These are phyloP conservation scores for Picochlorum sp. DNA, from an alignment of 139 green algal species.

Conservation along the genomic window DNA sequence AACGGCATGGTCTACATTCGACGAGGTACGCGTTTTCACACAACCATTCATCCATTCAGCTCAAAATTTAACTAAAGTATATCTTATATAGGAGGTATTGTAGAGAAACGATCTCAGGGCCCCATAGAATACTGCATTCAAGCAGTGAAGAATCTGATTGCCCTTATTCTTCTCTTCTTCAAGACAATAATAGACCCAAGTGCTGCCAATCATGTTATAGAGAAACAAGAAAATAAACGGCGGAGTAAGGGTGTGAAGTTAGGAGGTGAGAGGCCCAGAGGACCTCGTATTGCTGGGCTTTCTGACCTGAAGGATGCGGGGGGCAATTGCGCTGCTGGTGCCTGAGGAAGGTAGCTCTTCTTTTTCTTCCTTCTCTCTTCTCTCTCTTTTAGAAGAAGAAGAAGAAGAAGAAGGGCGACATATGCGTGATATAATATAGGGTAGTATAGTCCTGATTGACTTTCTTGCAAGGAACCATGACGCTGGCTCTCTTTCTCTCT, in stretches of 20 bases:
- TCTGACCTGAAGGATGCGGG: constrained; percentile 24
- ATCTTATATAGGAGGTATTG: background rate
- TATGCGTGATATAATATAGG: no score
- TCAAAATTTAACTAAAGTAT: background rate
- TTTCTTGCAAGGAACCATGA: no score
- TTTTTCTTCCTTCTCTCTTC: background rate
- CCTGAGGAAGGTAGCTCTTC: constrained; percentile 34
- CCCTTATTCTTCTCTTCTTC: constrained; percentile 3
- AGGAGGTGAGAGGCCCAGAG: constrained; percentile 7
- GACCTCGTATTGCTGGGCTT: constrained; percentile 21
- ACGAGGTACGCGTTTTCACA: background rate
- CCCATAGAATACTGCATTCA: background rate
- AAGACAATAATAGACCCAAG: constrained; percentile 13
- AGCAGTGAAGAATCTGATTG: background rate
- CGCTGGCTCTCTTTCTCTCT: no score
- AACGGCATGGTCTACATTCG: background rate
- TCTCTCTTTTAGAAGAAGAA: background rate
- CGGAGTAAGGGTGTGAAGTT: background rate
- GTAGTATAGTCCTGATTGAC: no score
- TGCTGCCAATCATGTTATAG: constrained; percentile 7
- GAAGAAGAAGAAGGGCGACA: no score
- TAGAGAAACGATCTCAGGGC: background rate
- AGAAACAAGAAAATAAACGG: background rate
- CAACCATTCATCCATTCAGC: background rate
- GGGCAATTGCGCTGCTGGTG: constrained; percentile 26